Percentiles rank a stretch among this genome's conserved stretches.
These are phyloP conservation scores for Kodamaea nitidulidarum DNA, from an alignment of 805 yeast genomes.

Conservation along the genomic window DNA sequence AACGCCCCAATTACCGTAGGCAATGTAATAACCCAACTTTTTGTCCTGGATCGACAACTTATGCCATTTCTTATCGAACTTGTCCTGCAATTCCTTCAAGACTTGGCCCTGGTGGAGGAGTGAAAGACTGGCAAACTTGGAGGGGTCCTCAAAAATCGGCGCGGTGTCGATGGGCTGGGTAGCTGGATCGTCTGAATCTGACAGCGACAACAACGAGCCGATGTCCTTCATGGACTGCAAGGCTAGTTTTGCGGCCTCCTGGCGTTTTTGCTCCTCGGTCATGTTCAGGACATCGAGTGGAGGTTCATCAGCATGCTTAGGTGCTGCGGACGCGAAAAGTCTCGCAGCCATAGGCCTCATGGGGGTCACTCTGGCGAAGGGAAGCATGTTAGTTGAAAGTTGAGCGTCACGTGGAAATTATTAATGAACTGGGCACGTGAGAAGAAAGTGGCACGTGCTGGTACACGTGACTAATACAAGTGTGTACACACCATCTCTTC, in stretches of 20 bases:
- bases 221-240: conserved; percentile 39
- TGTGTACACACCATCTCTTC: no score
- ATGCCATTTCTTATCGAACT: conserved; percentile 54
- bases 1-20: conserved; percentile 71
- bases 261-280: conserved; percentile 3
- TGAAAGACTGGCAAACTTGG: conserved; percentile 27
- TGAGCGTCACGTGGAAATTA: no score
- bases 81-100: conserved; percentile 47
- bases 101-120: conserved; percentile 57
- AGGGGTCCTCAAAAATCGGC: conserved; percentile 40
- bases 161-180: conserved; percentile 46
- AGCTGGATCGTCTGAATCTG: conserved; percentile 26
- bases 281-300: conserved; percentile 1
- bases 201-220: conserved; percentile 34
- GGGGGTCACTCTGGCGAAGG: no score
- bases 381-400: no score
- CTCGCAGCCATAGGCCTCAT: no score
- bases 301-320: no score
- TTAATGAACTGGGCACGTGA: no score
- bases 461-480: no score
- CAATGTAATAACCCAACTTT: conserved; percentile 54
- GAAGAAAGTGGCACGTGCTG: not conserved
- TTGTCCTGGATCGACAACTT: conserved; percentile 47
- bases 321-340: not conserved
- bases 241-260: conserved; percentile 38